Base-by-base conservation (phyloP, 805 yeast species). In the Myxozyma sirexii region DNA sequence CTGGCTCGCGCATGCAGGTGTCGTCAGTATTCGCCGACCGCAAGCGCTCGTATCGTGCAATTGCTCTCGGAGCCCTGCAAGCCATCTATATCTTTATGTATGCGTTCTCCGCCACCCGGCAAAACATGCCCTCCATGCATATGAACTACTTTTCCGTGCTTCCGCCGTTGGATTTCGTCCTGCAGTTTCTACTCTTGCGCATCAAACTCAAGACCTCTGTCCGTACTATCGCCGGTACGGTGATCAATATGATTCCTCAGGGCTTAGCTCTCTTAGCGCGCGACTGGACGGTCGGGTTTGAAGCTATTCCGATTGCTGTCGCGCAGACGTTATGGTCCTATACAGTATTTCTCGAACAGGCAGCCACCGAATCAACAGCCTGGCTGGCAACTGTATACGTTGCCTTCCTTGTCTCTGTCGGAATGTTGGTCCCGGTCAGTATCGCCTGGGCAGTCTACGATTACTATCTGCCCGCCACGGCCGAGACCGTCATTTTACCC, bases 331-430 rank as follows among this genome's bases (percentile, higher is more conserved):
- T 51, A 8, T 62, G 66, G 66, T 12, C 55, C 3, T 62, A 57
- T 39, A 24, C 51, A 5, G 29, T 60, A 19, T 60, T 51, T 42
- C 45, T 60, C 39, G 66, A 62, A 37, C 66, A 62, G 39, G 60
- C 61, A 2, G 45, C 64, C n/a, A 57, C 62, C 29, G 66, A 62
- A 21, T 26, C 59, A 12, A 52, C 53, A 10, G 64, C 56, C 8
- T 62, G 66, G 66, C 56, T 62, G n/a, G 53, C 66, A 6, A 51
- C 66, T 4, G 48, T 62, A 37, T 59, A 60, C 53, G 64, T 62
- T 44, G 65, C 56, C 10, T 53, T 61, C 24, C 44, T 57, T 12
- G 42, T 58, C 31, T 57, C 65, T 1, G 35, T 43, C 19, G 57
- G 47, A 12, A 37, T 42, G 8, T 49, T 61, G 10, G 12, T 37